A percentile compares a stretch with the other conserved stretches of the same genome.
These are phyloP conservation scores for Blumeria graminis DNA, from an alignment of 2,329 filamentous ascomycete species.

Conservation along the genomic window DNA sequence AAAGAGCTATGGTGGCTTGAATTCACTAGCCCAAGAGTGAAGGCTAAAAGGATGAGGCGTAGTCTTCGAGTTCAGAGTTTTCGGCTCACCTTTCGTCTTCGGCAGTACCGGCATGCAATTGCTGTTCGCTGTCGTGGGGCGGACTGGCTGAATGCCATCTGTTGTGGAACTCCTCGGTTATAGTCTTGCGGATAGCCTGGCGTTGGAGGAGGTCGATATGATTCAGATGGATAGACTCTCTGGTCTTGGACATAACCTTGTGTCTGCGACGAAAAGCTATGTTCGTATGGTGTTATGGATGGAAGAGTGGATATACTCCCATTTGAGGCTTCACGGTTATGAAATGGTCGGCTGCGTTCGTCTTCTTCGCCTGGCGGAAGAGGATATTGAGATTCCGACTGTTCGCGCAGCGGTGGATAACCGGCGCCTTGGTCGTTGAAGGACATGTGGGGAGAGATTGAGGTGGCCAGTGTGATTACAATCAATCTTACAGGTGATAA, in stretches of 20 bases:
- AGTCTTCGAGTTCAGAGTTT: background rate
- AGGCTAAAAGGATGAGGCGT: no score
- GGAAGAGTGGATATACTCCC: constrained; percentile 12
- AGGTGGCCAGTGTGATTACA: no score
- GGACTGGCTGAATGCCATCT: constrained; percentile 19
- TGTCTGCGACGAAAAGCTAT: constrained; percentile 7
- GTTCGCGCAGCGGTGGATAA: constrained; percentile 12
- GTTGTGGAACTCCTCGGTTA: constrained; percentile 9
- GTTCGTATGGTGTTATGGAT: constrained; percentile 14
- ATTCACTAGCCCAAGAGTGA: no score
- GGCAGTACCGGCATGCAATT: constrained; percentile 34
- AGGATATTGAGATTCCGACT: constrained; percentile 10
- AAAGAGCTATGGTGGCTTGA: background rate
- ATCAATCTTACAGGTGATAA: no score
- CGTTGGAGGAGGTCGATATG: constrained; percentile 8
- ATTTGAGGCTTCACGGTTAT: constrained; percentile 10
- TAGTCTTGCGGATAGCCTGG: constrained; percentile 11
- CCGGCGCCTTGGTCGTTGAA: constrained; percentile 13
- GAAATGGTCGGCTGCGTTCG: constrained; percentile 13
- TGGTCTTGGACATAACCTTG: constrained; percentile 11
- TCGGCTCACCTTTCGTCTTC: constrained; percentile 29
- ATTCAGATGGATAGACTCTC: constrained; percentile 9
- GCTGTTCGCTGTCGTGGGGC: constrained; percentile 35
- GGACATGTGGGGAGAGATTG: constrained; percentile 9
- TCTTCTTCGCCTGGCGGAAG: constrained; percentile 15